Percentiles rank a stretch among this genome's conserved stretches.
phyloP scores from a whole-genome alignment of 148 eudicot genomes.

The Persicaria maculosa region DNA sequence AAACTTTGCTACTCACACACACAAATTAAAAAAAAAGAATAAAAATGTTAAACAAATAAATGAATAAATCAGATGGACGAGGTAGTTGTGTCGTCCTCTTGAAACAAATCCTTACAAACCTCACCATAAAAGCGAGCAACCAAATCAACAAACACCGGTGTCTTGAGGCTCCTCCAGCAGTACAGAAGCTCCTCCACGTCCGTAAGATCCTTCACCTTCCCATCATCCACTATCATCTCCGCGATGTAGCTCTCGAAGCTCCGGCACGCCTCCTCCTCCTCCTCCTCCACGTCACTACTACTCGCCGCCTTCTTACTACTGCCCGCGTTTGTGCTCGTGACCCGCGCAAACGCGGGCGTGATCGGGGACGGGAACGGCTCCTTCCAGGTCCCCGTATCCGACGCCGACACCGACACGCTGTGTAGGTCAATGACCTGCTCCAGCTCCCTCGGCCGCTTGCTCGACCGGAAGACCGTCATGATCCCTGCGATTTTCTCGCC shows the following conservation, averaged over 20 bases:
- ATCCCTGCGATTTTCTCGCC: constrained; percentile 32
- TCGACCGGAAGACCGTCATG: constrained; percentile 29
- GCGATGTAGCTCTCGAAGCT: constrained; percentile 67
- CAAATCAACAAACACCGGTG: constrained; percentile 62
- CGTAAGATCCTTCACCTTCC: constrained; percentile 48
- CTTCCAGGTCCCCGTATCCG: constrained; percentile 19
- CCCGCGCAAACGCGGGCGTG: constrained; percentile 44
- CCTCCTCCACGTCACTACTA: constrained; percentile 16
- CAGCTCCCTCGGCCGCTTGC: constrained; percentile 36
- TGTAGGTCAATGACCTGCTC: constrained; percentile 28
- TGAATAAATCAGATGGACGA: neutral
- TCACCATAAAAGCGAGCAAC: constrained; percentile 83
- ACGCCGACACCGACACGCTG: neutral
- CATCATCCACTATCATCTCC: constrained; percentile 80
- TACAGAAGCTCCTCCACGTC: constrained; percentile 75
- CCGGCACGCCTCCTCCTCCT: constrained; percentile 51
- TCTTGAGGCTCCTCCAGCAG: constrained; percentile 70
- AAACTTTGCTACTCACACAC: neutral
- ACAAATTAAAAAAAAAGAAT: neutral
- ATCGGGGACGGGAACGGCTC: constrained; percentile 59
- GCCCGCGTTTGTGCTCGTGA: constrained; percentile 22
- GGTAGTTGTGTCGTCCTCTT: neutral
- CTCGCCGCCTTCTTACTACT: constrained; percentile 5
- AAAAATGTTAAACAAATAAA: neutral
- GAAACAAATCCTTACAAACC: constrained; percentile 57